These are phyloP conservation scores for Thinopyrum elongatum DNA, from an alignment of 176 grass and related monocot genomes.

Conservation along the genomic window DNA sequence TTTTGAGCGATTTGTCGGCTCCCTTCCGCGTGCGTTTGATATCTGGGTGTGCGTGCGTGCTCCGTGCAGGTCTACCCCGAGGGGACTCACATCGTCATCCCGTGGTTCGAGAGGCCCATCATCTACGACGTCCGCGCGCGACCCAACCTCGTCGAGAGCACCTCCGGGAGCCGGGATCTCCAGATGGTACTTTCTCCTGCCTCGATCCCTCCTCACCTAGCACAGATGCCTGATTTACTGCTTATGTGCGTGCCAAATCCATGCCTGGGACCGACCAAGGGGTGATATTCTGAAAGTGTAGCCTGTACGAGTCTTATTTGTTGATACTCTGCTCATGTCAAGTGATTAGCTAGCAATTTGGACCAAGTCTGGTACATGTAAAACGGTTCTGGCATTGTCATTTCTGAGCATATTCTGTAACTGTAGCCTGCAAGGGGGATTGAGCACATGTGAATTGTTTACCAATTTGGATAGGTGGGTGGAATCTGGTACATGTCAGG, in stretches of 20 bases:
- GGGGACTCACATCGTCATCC: conserved; percentile 83
- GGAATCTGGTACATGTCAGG: background rate
- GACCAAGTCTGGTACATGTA: no score
- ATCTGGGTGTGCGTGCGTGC: background rate
- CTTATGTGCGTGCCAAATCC: background rate
- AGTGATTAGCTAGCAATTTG: background rate
- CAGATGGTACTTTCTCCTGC: conserved; percentile 49
- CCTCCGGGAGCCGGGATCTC: conserved; percentile 78
- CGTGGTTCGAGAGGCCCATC: conserved; percentile 84
- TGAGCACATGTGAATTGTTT: background rate
- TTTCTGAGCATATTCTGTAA: background rate
- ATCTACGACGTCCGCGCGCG: conserved; percentile 89
- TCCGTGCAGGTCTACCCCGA: conserved; percentile 75
- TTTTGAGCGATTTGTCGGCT: background rate
- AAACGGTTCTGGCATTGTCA: background rate
- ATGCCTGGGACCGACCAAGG: background rate
- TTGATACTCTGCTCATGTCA: background rate
- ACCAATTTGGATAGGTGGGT: background rate
- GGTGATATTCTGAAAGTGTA: background rate
- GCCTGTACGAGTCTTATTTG: background rate
- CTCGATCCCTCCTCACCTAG: background rate
- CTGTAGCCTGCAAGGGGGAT: background rate
- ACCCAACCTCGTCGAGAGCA: conserved; percentile 94
- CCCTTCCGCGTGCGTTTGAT: background rate
- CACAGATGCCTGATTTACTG: background rate